Conservation (phyloP, 192 early-diverging fungal genomes). For the Entomortierella chlamydospora region DNA sequence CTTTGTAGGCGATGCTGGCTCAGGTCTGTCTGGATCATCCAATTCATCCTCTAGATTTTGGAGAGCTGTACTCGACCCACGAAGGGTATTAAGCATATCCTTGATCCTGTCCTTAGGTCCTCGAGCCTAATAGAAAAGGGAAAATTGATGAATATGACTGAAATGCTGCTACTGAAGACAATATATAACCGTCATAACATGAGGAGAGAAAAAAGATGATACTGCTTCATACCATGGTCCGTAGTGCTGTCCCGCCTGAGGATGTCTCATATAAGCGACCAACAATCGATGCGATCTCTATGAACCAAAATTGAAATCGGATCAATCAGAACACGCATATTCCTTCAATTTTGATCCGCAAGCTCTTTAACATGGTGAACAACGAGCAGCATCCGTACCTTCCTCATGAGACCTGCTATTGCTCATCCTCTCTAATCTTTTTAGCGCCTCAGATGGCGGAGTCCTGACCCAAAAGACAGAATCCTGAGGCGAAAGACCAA, state of each 20-base stretch:
- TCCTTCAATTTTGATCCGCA: too few relatives aligned
- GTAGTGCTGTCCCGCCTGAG: conserved; percentile 24
- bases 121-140: neutral
- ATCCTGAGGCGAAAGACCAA: conserved; percentile 43
- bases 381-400: conserved; percentile 26
- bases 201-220: too few relatives aligned
- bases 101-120: conserved; percentile 29
- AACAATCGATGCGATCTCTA: conserved; percentile 44
- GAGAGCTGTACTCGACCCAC: conserved; percentile 4
- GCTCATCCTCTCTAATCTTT: conserved; percentile 18
- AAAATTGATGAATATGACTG: neutral
- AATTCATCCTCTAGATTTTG: conserved; percentile 12
- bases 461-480: conserved; percentile 50
- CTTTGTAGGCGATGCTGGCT: conserved; percentile 37
- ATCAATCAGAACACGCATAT: too few relatives aligned
- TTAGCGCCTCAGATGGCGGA: conserved; percentile 38
- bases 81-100: conserved; percentile 35
- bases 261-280: conserved; percentile 33
- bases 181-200: too few relatives aligned
- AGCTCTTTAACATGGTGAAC: too few relatives aligned
- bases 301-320: neutral
- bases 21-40: conserved; percentile 14
- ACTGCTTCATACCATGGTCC: conserved; percentile 24
- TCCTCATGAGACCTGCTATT: conserved; percentile 42
- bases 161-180: too few relatives aligned